Evolutionary conservation across 2,329 filamentous ascomycete species (phyloP).

Genomic region (Fusarium ramigenum): DNA sequence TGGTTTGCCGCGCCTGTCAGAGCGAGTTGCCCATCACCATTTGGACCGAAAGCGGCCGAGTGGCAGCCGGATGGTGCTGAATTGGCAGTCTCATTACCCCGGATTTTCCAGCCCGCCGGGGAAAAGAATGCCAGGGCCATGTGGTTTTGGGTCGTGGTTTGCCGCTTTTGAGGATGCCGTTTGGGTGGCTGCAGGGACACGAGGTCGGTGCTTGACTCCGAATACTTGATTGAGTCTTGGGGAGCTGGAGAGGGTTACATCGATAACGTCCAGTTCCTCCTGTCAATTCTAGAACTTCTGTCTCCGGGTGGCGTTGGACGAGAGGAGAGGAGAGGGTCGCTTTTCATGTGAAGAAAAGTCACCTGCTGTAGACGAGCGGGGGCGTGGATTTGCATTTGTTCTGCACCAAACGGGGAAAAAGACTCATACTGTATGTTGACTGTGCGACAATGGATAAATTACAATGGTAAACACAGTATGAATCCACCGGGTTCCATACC

Average conservation of each 20-base stretch:
- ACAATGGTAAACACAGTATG: not conserved
- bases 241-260: conserved; percentile 4
- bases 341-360: conserved; percentile 21
- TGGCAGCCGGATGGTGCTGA: conserved; percentile 19
- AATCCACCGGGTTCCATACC: not conserved
- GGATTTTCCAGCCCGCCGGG: conserved; percentile 36
- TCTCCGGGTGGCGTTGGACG: conserved; percentile 16
- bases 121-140: conserved; percentile 35
- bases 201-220: not conserved
- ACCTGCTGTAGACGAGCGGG: conserved; percentile 28
- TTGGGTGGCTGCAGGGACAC: conserved; percentile 29
- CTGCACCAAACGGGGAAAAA: not conserved
- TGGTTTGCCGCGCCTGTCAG: conserved; percentile 41
- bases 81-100: conserved; percentile 37
- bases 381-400: conserved; percentile 6
- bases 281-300: conserved; percentile 21
- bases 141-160: conserved; percentile 16
- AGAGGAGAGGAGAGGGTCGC: conserved; percentile 30
- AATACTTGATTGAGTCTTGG: not conserved
- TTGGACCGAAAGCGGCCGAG: conserved; percentile 23
- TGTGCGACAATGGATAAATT: accelerated
- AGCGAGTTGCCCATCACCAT: conserved; percentile 36
- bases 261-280: not conserved
- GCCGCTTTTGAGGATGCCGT: conserved; percentile 17
- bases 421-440: not conserved